These are phyloP conservation scores for Circinella minor DNA, from an alignment of 371 early-diverging fungal species.

Conservation along the genomic window DNA sequence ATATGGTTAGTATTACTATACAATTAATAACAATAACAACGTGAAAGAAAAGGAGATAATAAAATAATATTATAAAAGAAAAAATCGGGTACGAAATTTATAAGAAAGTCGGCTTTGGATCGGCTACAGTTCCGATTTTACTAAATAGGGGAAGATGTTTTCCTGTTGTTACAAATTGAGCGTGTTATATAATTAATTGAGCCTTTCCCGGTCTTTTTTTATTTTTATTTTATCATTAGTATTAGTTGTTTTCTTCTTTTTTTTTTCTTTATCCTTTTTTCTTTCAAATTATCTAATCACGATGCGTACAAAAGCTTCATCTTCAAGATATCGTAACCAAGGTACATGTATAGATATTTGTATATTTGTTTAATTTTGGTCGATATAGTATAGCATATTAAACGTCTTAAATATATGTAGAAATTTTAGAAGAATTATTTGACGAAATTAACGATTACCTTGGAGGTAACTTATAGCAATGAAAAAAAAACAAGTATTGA, in stretches of 20 bases:
- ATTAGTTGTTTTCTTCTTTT: not conserved
- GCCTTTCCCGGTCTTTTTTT: not conserved
- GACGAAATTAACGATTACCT: slow-evolving; percentile 28
- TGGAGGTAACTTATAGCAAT: slow-evolving; percentile 10
- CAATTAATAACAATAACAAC: no score
- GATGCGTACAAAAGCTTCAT: not conserved
- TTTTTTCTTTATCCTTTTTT: not conserved
- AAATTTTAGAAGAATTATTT: slow-evolving; percentile 28
- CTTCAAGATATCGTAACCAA: slow-evolving; percentile 13
- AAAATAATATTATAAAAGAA: not conserved
- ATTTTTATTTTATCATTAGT: not conserved
- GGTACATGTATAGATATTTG: not conserved
- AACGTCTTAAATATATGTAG: not conserved
- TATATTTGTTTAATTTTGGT: no score
- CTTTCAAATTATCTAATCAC: not conserved
- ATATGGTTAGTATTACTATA: no score
- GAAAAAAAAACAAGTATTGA: not conserved
- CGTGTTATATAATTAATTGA: not conserved
- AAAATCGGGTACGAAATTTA: not conserved
- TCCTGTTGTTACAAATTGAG: slow-evolving; percentile 1
- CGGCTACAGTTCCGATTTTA: not conserved
- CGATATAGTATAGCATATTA: no score
- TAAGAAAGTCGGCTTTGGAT: not conserved
- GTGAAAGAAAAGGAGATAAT: not conserved
- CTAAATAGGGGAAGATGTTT: slow-evolving; percentile 5